Conservation (phyloP, 2,329 filamentous ascomycete species). For the Atkinsonella texensis region DNA sequence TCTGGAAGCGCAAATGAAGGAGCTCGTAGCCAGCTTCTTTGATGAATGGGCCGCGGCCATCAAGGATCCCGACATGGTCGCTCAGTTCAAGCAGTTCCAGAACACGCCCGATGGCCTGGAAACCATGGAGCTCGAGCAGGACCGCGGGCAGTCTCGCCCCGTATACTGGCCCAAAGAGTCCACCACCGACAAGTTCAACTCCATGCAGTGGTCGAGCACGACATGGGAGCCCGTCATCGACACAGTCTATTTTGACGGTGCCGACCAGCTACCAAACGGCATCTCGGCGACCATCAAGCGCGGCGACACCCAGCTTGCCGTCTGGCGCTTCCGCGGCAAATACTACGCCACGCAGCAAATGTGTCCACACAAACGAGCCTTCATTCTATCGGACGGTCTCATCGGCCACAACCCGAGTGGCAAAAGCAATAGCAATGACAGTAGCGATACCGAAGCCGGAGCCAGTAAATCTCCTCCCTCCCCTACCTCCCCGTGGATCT, state of each 20-base stretch:
- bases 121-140: slow-evolving; percentile 56
- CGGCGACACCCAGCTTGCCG: slow-evolving; percentile 76
- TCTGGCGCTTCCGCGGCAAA: slow-evolving; percentile 70
- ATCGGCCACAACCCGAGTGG: slow-evolving; percentile 50
- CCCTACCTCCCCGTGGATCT: slow-evolving; percentile 54
- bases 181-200: slow-evolving; percentile 59
- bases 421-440: slow-evolving; percentile 8
- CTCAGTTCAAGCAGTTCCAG: slow-evolving; percentile 69
- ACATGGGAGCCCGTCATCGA: slow-evolving; percentile 73
- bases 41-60: slow-evolving; percentile 87
- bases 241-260: slow-evolving; percentile 53
- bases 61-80: slow-evolving; percentile 51
- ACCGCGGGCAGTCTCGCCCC: slow-evolving; percentile 62
- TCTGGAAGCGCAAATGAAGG: slow-evolving; percentile 78
- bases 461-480: too few relatives aligned
- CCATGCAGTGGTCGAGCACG: slow-evolving; percentile 48
- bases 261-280: slow-evolving; percentile 54
- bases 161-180: slow-evolving; percentile 65
- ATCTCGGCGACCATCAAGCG: slow-evolving; percentile 70
- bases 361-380: slow-evolving; percentile 86
- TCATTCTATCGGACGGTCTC: slow-evolving; percentile 77
- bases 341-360: slow-evolving; percentile 88
- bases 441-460: slow-evolving; percentile 19
- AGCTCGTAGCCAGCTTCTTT: slow-evolving; percentile 73
- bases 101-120: slow-evolving; percentile 66